These are phyloP conservation scores for Ampelomyces quisqualis DNA, from an alignment of 2,329 filamentous ascomycete species.

Conservation along the genomic window DNA sequence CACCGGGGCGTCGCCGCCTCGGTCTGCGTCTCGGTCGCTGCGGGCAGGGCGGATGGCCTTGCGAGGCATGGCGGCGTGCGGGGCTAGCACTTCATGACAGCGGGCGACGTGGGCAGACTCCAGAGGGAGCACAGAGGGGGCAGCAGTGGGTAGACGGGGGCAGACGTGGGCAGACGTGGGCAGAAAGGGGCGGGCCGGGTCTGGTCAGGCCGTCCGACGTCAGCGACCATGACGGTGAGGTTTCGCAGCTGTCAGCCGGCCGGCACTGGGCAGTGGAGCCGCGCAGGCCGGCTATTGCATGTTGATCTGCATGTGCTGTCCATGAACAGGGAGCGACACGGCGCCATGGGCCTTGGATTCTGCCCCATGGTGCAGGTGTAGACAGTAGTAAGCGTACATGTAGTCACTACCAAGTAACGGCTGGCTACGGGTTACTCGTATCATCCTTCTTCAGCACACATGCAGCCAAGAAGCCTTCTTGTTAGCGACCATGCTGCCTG, in stretches of 20 bases:
- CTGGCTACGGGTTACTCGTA: too few relatives aligned
- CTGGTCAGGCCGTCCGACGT: too few relatives aligned
- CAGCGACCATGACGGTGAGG: slow-evolving; percentile 3
- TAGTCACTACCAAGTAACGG: too few relatives aligned
- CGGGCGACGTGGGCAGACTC: slow-evolving; percentile 19
- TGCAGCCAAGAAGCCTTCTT: too few relatives aligned
- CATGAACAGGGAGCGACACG: too few relatives aligned
- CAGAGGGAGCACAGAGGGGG: slow-evolving; percentile 4
- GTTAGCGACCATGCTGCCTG: too few relatives aligned
- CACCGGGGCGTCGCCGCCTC: slow-evolving; percentile 47
- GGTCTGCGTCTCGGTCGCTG: slow-evolving; percentile 46
- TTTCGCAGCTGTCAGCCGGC: slow-evolving; percentile 2
- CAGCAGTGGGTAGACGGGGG: not conserved
- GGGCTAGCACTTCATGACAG: slow-evolving; percentile 35
- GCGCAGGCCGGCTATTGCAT: not conserved
- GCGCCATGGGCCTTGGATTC: too few relatives aligned
- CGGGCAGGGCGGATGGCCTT: slow-evolving; percentile 41
- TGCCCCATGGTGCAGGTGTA: too few relatives aligned
- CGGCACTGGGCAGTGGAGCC: not conserved
- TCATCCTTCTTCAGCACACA: too few relatives aligned
- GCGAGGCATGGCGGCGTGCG: slow-evolving; percentile 44
- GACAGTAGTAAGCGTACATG: too few relatives aligned
- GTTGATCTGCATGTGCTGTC: too few relatives aligned
- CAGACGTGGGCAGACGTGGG: too few relatives aligned
- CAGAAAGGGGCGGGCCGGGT: not conserved